A percentile compares a stretch with the other conserved stretches of the same genome.
These are phyloP conservation scores for Henckelia pumila DNA, from an alignment of 257 asterid genomes.

Conservation along the genomic window DNA sequence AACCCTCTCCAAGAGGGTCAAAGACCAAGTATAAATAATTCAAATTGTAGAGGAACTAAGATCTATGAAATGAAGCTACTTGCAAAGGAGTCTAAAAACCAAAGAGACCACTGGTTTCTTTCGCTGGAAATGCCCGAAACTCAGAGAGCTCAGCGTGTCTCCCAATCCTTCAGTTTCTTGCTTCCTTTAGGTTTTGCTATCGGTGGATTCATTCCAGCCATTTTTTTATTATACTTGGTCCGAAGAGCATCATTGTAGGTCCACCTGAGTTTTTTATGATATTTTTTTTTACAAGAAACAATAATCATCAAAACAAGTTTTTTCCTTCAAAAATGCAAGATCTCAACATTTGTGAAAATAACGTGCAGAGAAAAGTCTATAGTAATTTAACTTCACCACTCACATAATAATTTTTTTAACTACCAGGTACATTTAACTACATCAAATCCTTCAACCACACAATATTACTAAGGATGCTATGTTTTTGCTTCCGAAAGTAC, in stretches of 20 bases:
- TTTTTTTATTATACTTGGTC: slow-evolving; percentile 79
- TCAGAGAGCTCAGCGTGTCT: slow-evolving; percentile 36
- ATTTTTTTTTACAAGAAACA: no score
- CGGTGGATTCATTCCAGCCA: slow-evolving; percentile 91
- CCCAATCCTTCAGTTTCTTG: slow-evolving; percentile 93
- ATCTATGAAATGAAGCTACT: not conserved
- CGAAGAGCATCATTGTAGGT: slow-evolving; percentile 81
- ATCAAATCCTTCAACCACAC: no score
- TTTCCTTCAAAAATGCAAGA: no score
- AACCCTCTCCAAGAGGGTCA: not conserved
- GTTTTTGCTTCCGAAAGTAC: no score
- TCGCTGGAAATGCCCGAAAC: not conserved
- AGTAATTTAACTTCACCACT: no score
- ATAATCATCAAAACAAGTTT: no score
- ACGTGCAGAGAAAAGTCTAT: no score
- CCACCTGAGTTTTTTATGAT: slow-evolving; percentile 56
- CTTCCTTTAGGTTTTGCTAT: slow-evolving; percentile 87
- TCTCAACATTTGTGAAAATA: no score
- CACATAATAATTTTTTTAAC: no score
- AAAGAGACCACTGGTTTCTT: not conserved
- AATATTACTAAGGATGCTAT: no score
- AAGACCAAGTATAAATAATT: not conserved
- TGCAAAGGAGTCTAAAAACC: not conserved
- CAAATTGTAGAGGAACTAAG: slow-evolving; percentile 1
- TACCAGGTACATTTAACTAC: no score